Conservation (phyloP, 2,329 filamentous ascomycete species). For the Penicillium sp. region DNA sequence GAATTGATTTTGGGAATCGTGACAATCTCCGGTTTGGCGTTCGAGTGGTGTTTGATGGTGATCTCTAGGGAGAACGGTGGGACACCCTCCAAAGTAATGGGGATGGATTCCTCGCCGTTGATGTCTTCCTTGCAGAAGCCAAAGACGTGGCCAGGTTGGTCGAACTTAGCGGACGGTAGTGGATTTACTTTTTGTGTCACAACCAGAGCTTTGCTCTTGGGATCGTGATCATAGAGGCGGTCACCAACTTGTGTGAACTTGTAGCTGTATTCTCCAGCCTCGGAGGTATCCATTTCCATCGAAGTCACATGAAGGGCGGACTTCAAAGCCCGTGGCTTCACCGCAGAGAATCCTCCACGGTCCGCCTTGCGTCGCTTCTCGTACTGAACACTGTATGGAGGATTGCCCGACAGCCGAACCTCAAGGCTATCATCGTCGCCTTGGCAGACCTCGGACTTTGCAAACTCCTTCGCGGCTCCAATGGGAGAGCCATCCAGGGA, state of each 20-base stretch:
- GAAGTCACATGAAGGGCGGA: slow-evolving; percentile 73
- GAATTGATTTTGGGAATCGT: slow-evolving; percentile 75
- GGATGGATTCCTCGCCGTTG: slow-evolving; percentile 79
- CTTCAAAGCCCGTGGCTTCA: slow-evolving; percentile 70
- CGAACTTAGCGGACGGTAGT: slow-evolving; percentile 77
- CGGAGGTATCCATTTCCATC: slow-evolving; percentile 80
- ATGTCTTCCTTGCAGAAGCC: slow-evolving; percentile 90
- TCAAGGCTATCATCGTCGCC: slow-evolving; percentile 90
- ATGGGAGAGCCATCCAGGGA: slow-evolving; percentile 52
- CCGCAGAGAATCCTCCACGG: slow-evolving; percentile 63
- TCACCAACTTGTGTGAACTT: slow-evolving; percentile 80
- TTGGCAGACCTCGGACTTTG: slow-evolving; percentile 85
- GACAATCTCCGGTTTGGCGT: slow-evolving; percentile 74
- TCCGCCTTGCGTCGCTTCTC: slow-evolving; percentile 70
- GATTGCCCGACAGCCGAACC: slow-evolving; percentile 71
- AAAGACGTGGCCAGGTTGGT: slow-evolving; percentile 85
- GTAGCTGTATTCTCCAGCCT: slow-evolving; percentile 81
- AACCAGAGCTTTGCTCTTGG: slow-evolving; percentile 63
- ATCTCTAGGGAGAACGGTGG: slow-evolving; percentile 89
- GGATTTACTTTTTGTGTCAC: slow-evolving; percentile 82
- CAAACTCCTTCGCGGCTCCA: slow-evolving; percentile 54
- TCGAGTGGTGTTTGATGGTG: slow-evolving; percentile 87
- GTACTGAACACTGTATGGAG: slow-evolving; percentile 82
- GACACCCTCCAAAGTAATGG: slow-evolving; percentile 76
- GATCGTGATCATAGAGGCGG: slow-evolving; percentile 76